Conservation (phyloP, 139 green algal genomes). For the Micractinium conductrix region DNA sequence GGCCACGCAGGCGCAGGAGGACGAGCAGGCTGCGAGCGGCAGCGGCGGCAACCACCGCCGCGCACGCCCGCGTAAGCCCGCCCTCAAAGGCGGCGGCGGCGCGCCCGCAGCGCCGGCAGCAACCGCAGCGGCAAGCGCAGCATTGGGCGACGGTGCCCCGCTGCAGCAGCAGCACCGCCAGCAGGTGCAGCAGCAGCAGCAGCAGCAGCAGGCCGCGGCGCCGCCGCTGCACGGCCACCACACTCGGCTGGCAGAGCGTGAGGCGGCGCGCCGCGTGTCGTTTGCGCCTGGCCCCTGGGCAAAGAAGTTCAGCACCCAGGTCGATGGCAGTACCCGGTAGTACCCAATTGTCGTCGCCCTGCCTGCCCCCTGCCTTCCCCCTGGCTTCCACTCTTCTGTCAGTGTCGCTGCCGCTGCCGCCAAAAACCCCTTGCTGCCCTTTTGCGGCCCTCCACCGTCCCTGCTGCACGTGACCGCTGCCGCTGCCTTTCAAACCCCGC, state of each 20-base stretch:
- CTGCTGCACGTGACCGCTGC: too few relatives aligned
- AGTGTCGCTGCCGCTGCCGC: too few relatives aligned
- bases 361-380: too few relatives aligned
- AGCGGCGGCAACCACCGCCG: neutral
- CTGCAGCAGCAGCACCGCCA: neutral
- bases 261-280: neutral
- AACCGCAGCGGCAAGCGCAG: neutral
- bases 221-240: neutral
- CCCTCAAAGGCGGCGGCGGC: neutral
- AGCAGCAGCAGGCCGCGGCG: neutral
- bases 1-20: neutral
- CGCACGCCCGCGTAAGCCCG: neutral
- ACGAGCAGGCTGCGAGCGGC: neutral
- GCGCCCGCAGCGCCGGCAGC: neutral
- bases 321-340: too few relatives aligned
- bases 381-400: too few relatives aligned
- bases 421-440: too few relatives aligned
- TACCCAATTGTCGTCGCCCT: too few relatives aligned
- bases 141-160: neutral
- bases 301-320: constrained; percentile 34
- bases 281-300: constrained; percentile 42
- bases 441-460: too few relatives aligned
- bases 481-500: too few relatives aligned
- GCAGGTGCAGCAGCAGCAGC: neutral
- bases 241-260: constrained; percentile 5